Conservation (phyloP, 768 basidiomycete genomes). For the Boletus vermiculosoides region DNA sequence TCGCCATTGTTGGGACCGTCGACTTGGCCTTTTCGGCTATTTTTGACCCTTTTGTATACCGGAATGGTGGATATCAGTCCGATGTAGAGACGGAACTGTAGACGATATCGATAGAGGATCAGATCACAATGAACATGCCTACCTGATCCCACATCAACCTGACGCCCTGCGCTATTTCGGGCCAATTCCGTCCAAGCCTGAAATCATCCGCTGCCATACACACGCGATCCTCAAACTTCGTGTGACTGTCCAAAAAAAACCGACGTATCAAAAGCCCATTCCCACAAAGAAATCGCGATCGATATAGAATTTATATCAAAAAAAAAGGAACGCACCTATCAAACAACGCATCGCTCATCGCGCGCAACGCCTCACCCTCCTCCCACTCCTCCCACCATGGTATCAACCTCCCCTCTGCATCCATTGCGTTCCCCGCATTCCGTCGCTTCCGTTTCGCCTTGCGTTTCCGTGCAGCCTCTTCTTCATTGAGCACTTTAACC, state of each 20-base stretch:
- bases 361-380: conserved; percentile 22
- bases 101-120: background rate
- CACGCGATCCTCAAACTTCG: conserved; percentile 22
- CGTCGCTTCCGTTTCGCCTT: conserved; percentile 13
- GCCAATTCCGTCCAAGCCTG: conserved; percentile 31
- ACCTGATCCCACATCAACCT: conserved; percentile 34
- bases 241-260: background rate
- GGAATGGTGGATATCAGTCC: conserved; percentile 32
- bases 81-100: conserved; percentile 33
- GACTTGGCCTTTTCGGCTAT: conserved; percentile 14
- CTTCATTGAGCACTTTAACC: conserved; percentile 26
- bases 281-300: background rate
- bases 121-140: background rate
- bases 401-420: conserved; percentile 22
- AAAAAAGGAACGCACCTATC: conserved; percentile 27
- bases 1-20: conserved; percentile 34
- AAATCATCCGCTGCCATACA: conserved; percentile 32
- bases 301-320: too few species aligned
- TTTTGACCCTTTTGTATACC: conserved; percentile 31
- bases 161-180: conserved; percentile 29
- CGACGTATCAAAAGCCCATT: background rate
- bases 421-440: conserved; percentile 22
- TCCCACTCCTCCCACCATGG: conserved; percentile 38
- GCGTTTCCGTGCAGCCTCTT: conserved; percentile 17
- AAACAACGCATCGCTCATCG: conserved; percentile 14